phyloP scores from a whole-genome alignment of 306 rosid genomes.

The Urtica urens region DNA sequence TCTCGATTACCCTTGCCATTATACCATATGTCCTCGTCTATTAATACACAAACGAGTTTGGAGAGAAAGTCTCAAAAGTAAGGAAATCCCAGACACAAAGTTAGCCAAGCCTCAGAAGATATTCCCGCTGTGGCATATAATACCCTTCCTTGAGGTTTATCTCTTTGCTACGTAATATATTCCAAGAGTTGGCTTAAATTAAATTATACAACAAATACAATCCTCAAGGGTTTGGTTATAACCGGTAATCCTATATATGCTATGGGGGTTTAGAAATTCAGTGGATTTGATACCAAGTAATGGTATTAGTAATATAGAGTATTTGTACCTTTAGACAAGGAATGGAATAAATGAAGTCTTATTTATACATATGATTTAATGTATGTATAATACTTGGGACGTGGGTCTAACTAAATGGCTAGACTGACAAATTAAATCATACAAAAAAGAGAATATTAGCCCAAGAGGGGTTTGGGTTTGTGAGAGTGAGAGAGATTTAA shows the following conservation, averaged over 20 bases:
- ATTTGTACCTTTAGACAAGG: slow-evolving; percentile 29
- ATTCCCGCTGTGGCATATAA: slow-evolving; percentile 39
- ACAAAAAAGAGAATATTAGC: slow-evolving; percentile 39
- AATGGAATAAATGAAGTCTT: slow-evolving; percentile 54
- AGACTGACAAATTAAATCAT: not conserved
- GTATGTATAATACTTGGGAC: slow-evolving; percentile 16
- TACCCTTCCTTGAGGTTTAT: slow-evolving; percentile 29
- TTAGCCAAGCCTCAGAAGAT: slow-evolving; percentile 42
- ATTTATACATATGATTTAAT: slow-evolving; percentile 7
- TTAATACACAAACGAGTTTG: slow-evolving; percentile 10
- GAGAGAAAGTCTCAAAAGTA: not conserved
- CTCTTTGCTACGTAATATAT: slow-evolving; percentile 15
- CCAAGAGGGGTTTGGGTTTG: slow-evolving; percentile 22
- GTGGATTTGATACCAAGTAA: slow-evolving; percentile 10
- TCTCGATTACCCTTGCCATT: slow-evolving; percentile 50
- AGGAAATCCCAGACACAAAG: slow-evolving; percentile 17
- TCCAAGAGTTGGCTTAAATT: slow-evolving; percentile 15
- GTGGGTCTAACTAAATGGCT: slow-evolving; percentile 21
- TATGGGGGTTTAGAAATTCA: slow-evolving; percentile 12
- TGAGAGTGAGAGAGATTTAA: slow-evolving; percentile 23
- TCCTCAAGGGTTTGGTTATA: not conserved
- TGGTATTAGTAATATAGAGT: slow-evolving; percentile 13
- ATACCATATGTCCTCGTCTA: slow-evolving; percentile 13
- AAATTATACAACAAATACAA: slow-evolving; percentile 5
- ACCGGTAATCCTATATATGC: slow-evolving; percentile 12